Evolutionary conservation across 768 basidiomycete species (phyloP), one percentile per base, ranked within the genome.

Genomic region (Psilocybe cubensis): DNA sequence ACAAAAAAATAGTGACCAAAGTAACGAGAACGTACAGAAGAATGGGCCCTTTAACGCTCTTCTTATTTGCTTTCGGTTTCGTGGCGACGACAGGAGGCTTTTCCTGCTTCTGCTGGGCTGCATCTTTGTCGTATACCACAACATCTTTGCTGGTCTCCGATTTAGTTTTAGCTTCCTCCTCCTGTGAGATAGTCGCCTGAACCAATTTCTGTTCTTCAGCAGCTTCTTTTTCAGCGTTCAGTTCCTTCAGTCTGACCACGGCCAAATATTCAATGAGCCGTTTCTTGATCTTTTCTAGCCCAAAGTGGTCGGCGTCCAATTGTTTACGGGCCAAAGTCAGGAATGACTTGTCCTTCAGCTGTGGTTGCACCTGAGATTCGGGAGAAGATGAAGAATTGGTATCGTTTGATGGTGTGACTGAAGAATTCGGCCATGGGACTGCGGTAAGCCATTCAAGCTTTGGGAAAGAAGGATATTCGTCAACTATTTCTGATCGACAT

Each of bases 371-470:
- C 46, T 57, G 45, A n/a, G 56, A 29, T 21, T 44, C 42, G 52
- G 44, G 33, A 3, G 24, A 54, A 48, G 9, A 14, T 17, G 56
- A 25, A 14, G 31, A 3, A 33, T 23, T 47, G 24, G 66, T 50
- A 11, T 52, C 56, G 11, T 67, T 49, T 21, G 68, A 21, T 11
- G 62, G 66, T 44, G 58, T 60, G 47, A 56, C 62, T n/a, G 67
- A 62, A 1, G 80, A 74, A 58, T 82, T 83, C 0, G 88, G 82
- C 95, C 96, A 98, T 0, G 95, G 95, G 17, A 96, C 69, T 3
- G 87, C 78, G 4, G 91, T 88, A 28, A 97, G 76, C 92, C 94
- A 96, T 72, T 97, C 96, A 20, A 97, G 82, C 88, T 95, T n/a
- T 52, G n/a, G 54, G 58, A 38, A 54, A 57, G 41, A 17, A 31